Percentiles rank a stretch among this genome's conserved stretches.
Evolutionary conservation across 345 rosid species (phyloP).

Genomic region (Melaleuca alternifolia): DNA sequence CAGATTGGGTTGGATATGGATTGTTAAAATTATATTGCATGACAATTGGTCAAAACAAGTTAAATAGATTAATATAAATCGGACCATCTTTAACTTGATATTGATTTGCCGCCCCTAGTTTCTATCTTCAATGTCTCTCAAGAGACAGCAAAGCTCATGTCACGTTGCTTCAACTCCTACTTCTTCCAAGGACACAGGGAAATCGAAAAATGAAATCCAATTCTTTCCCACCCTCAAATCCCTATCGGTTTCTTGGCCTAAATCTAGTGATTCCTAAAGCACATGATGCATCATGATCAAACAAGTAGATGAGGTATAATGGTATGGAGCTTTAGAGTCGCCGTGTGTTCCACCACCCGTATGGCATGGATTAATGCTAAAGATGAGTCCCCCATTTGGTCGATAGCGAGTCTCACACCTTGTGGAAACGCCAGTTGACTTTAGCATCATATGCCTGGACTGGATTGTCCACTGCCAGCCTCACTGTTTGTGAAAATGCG

Average conservation of each 20-base stretch:
- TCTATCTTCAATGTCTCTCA: fast-evolving
- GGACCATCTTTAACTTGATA: too few relatives aligned
- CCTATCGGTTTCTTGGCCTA: neutral
- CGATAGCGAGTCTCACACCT: fast-evolving
- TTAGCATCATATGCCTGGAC: fast-evolving
- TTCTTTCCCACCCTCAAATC: neutral
- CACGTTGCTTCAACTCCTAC: neutral
- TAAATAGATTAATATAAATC: too few relatives aligned
- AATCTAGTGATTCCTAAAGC: neutral
- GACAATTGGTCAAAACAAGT: too few relatives aligned
- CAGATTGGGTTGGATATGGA: too few relatives aligned
- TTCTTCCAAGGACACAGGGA: neutral
- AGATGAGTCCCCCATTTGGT: fast-evolving
- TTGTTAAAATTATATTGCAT: too few relatives aligned
- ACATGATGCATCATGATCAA: too few relatives aligned
- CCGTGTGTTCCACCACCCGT: too few relatives aligned
- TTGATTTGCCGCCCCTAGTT: too few relatives aligned
- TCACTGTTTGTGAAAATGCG: neutral
- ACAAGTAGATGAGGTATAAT: too few relatives aligned
- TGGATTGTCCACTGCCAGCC: neutral
- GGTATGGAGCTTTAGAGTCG: neutral
- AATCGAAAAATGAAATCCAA: fast-evolving
- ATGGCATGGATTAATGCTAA: fast-evolving
- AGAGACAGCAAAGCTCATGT: neutral
- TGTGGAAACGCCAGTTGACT: fast-evolving